Percentiles rank a stretch among this genome's conserved stretches.
These are phyloP conservation scores for Fragaria ananassa DNA, from an alignment of 306 rosid genomes.

Conservation along the genomic window DNA sequence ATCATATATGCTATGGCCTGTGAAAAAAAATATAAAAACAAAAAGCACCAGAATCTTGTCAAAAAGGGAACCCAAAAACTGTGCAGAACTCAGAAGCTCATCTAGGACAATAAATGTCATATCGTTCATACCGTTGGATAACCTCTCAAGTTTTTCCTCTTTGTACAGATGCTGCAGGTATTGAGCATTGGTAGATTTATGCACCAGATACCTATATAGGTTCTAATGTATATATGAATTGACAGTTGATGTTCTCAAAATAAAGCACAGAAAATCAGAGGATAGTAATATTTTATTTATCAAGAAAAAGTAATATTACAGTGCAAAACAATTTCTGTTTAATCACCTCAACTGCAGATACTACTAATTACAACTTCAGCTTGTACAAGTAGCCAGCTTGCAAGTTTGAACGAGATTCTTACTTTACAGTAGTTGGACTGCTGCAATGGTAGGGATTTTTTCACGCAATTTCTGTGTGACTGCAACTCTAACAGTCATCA, in stretches of 20 bases:
- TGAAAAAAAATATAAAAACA: background rate
- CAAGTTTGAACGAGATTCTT: background rate
- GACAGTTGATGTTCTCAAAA: background rate
- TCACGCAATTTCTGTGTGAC: constrained; percentile 92
- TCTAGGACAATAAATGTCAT: constrained; percentile 5
- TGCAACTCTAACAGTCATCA: constrained; percentile 93
- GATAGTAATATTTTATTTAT: background rate
- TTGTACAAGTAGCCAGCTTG: constrained; percentile 5
- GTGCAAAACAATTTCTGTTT: background rate
- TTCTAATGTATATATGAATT: background rate
- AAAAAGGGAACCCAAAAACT: background rate
- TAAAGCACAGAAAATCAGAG: background rate
- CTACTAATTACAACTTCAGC: background rate
- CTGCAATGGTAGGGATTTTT: constrained; percentile 81
- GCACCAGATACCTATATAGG: background rate
- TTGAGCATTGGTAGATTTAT: background rate
- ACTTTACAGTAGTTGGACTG: constrained; percentile 68
- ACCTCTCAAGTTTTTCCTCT: constrained; percentile 85
- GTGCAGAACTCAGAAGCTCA: constrained; percentile 3
- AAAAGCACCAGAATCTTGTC: constrained; percentile 10
- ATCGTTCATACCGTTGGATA: constrained; percentile 90
- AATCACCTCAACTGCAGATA: background rate
- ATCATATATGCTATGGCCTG: constrained; percentile 87
- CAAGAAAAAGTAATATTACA: background rate
- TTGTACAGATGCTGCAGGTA: constrained; percentile 36